These are phyloP conservation scores for Eragrostis tef DNA, from an alignment of 202 grass and related monocot species.

Conservation along the genomic window DNA sequence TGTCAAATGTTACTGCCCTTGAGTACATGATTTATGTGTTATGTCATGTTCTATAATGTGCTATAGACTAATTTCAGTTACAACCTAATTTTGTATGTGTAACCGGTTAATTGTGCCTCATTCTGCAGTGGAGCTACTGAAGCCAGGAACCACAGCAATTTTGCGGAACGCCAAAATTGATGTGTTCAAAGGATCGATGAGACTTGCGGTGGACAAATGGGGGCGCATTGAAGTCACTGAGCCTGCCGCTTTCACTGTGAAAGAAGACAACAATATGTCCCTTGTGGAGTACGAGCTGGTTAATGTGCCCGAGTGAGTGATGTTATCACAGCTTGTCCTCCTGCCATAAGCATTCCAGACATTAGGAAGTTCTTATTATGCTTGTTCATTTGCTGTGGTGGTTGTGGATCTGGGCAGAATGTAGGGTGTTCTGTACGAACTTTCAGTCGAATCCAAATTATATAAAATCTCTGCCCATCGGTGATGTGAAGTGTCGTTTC, in stretches of 20 bases:
- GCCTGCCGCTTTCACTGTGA: neutral
- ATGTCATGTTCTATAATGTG: too few relatives aligned
- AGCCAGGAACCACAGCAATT: neutral
- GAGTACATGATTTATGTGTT: too few relatives aligned
- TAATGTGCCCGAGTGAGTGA: neutral
- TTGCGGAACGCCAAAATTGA: neutral
- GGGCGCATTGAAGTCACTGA: neutral
- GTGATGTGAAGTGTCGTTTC: neutral
- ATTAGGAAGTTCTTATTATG: neutral
- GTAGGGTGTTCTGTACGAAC: neutral
- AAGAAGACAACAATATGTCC: neutral
- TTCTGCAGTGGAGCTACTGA: neutral
- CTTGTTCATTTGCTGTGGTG: neutral
- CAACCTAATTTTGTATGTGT: neutral
- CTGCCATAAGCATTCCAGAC: constrained; percentile 4
- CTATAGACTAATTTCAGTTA: neutral
- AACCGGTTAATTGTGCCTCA: neutral
- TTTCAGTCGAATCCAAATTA: neutral
- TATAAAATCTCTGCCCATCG: neutral
- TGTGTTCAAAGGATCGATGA: neutral
- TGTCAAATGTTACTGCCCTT: too few relatives aligned
- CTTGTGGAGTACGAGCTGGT: neutral
- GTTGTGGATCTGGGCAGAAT: neutral
- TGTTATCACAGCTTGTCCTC: neutral
- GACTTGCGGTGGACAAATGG: constrained; percentile 1